Base-by-base conservation (phyloP, 2,329 filamentous ascomycete species). In the Apiospora marii region DNA sequence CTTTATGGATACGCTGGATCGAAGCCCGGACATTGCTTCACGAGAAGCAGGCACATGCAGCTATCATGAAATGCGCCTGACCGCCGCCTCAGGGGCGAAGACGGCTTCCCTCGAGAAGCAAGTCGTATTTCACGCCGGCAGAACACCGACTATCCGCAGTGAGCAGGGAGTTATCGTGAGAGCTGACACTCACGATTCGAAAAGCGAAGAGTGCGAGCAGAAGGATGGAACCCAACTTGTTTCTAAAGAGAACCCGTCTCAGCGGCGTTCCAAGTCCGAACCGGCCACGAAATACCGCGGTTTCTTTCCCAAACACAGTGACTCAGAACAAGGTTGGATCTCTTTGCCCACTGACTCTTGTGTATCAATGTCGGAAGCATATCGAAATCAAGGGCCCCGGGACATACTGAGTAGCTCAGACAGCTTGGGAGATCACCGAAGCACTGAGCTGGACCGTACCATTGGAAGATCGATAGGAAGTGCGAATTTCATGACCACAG, bases 111-210 rank as follows among this genome's bases (percentile, higher is more conserved):
- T 76, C 53, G 75, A 76, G 68, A 75, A 74, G 46, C 78, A 77
- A 16, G 78, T 81, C 1, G 76, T 80, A 48, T 76, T 80, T 12
- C 74, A 77, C 70, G 75, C 74, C n/a, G 76, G 75, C 27, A 72
- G 71, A 19, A 72, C 77, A 27, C 77, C 78, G 19, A 79, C 80
- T 34, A 81, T 81, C 71, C 76, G 76, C 70, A 81, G 79, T 53
- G 80, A 81, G 64, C 78, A 81, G 72, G 80, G 79, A 4, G 74
- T 81, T 4, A 80, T 81, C 67, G 70, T 80, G 69, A 76, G 77
- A 71, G 77, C 79, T 46, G 78, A 64, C 10, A 41, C 2, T 8
- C 34, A 24, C 5, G 58, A 64, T 64, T 64, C n/a, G 10, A 41
- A 64, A 4, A 14, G 58, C 30, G 30, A 34, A n/a, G 58, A 41